Evolutionary conservation across 805 yeast genomes (phyloP).

Genomic region (Candida ficus): DNA sequence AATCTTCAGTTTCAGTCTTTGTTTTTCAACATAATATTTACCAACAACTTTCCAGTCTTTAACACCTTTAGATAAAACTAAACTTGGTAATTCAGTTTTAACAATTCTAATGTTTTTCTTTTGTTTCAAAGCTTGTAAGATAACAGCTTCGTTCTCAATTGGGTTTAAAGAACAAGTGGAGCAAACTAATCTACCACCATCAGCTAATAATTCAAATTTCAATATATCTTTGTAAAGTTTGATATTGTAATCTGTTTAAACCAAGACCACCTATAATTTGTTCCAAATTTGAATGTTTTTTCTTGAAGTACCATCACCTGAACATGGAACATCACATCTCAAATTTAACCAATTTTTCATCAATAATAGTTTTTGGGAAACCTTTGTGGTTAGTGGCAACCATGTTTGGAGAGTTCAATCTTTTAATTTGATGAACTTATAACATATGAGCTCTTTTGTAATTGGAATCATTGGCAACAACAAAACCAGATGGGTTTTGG

Average conservation of each 20-base stretch:
- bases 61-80: slow-evolving; percentile 71
- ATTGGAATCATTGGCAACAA: slow-evolving; percentile 94
- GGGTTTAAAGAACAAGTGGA: slow-evolving; percentile 97
- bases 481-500: slow-evolving; percentile 75
- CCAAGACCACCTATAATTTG: slow-evolving; percentile 87
- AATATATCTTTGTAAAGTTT: slow-evolving; percentile 84
- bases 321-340: slow-evolving; percentile 99
- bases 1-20: slow-evolving; percentile 37
- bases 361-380: slow-evolving; percentile 71
- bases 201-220: slow-evolving; percentile 80
- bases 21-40: slow-evolving; percentile 65
- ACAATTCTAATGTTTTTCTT: slow-evolving; percentile 68
- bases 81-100: slow-evolving; percentile 75
- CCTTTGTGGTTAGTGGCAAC: slow-evolving; percentile 96
- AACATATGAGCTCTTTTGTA: slow-evolving; percentile 95
- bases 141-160: slow-evolving; percentile 95
- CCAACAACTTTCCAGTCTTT: slow-evolving; percentile 80
- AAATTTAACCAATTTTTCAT: slow-evolving; percentile 56
- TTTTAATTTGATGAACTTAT: slow-evolving; percentile 93
- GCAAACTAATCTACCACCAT: slow-evolving; percentile 90
- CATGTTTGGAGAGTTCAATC: slow-evolving; percentile 88
- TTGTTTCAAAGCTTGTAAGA: slow-evolving; percentile 83
- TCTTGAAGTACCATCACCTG: slow-evolving; percentile 99
- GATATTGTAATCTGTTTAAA: slow-evolving; percentile 81
- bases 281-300: slow-evolving; percentile 95